phyloP scores from a whole-genome alignment of 129 eudicot genomes.

The Dittrichia graveolens region DNA sequence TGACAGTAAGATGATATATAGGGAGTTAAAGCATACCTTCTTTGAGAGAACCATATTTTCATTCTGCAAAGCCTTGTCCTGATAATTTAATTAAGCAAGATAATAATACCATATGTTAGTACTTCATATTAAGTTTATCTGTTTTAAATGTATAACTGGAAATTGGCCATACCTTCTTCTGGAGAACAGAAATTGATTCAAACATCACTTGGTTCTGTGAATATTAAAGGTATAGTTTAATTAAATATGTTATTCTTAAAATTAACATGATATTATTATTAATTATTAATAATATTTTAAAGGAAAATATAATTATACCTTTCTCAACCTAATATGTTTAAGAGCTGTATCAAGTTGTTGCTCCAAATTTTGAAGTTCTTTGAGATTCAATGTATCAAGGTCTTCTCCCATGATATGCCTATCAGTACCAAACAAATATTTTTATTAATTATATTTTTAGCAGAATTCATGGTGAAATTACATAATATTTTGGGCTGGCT shows the following conservation, averaged over 20 bases:
- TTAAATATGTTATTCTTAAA: too few species aligned
- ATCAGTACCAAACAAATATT: background rate
- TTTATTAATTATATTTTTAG: too few species aligned
- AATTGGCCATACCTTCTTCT: slow-evolving; percentile 56
- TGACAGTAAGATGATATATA: background rate
- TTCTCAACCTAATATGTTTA: slow-evolving; percentile 62
- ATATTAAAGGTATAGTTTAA: background rate
- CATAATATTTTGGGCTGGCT: background rate
- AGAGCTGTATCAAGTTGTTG: slow-evolving; percentile 77
- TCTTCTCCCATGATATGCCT: slow-evolving; percentile 91
- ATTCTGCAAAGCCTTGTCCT: slow-evolving; percentile 78
- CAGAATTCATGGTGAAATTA: too few species aligned
- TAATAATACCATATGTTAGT: background rate
- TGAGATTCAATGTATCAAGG: slow-evolving; percentile 51
- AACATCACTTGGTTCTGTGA: slow-evolving; percentile 76
- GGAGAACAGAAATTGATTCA: slow-evolving; percentile 74
- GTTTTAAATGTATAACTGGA: background rate
- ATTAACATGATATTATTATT: background rate
- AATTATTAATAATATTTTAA: background rate
- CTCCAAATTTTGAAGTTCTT: slow-evolving; percentile 84
- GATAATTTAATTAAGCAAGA: background rate
- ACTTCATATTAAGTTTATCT: too few species aligned
- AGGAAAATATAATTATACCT: slow-evolving; percentile 40
- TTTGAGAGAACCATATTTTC: slow-evolving; percentile 55
- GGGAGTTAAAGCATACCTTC: slow-evolving; percentile 39